Evolutionary conservation across 179 eudicot genomes (phyloP).

Genomic region (Pouteria campechiana): DNA sequence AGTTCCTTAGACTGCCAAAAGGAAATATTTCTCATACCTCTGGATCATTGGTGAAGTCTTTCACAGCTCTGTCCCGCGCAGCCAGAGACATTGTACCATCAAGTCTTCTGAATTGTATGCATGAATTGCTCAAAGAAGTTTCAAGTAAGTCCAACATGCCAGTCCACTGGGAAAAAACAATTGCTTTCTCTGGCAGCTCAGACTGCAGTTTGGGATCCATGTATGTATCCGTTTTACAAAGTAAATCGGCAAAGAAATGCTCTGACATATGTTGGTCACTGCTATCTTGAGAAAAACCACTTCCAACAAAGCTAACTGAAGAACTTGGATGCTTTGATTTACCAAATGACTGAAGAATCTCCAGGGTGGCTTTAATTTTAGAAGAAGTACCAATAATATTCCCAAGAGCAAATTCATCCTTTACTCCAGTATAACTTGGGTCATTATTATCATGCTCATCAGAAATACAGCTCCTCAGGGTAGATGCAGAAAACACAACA

Average conservation of each 20-base stretch:
- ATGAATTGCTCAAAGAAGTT: slow-evolving; percentile 34
- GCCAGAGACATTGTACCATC: slow-evolving; percentile 83
- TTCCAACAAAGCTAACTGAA: slow-evolving; percentile 13
- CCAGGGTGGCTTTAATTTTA: slow-evolving; percentile 66
- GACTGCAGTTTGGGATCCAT: slow-evolving; percentile 9
- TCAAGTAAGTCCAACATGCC: slow-evolving; percentile 84
- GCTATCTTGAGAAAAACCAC: background rate
- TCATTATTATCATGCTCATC: slow-evolving; percentile 35
- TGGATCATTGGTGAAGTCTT: slow-evolving; percentile 75
- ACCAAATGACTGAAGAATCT: slow-evolving; percentile 49
- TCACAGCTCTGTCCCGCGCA: slow-evolving; percentile 92
- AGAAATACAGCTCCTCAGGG: slow-evolving; percentile 58
- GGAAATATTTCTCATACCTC: slow-evolving; percentile 43
- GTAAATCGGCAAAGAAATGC: too few relatives aligned
- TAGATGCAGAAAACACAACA: slow-evolving; percentile 61
- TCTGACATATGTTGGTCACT: background rate
- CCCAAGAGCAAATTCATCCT: slow-evolving; percentile 24
- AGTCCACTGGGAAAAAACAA: slow-evolving; percentile 98
- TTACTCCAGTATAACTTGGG: slow-evolving; percentile 21
- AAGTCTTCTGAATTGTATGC: slow-evolving; percentile 68
- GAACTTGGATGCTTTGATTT: slow-evolving; percentile 23
- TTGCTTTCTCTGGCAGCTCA: slow-evolving; percentile 56
- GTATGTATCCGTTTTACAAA: background rate
- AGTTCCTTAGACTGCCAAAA: too few relatives aligned
- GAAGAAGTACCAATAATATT: slow-evolving; percentile 52